These are phyloP conservation scores for Chrysophaeum taylorii DNA, from an alignment of 352 stramenopile species.

Conservation along the genomic window DNA sequence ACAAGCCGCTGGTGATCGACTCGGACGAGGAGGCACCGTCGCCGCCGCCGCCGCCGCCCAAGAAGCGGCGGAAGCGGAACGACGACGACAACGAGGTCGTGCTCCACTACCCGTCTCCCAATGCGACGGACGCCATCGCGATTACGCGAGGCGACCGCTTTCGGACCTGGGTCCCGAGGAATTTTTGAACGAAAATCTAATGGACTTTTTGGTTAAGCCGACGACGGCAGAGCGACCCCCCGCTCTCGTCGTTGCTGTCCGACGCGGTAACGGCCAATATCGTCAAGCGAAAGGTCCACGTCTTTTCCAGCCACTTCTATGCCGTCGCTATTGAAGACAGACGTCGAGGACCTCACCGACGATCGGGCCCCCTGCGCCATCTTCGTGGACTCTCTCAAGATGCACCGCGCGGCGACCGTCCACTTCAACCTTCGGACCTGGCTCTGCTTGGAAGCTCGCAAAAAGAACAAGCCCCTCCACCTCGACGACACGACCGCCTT, in stretches of 20 bases:
- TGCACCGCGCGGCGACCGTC: too few species aligned
- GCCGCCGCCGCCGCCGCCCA: neutral
- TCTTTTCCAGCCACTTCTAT: slow-evolving; percentile 91
- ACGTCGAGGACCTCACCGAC: neutral
- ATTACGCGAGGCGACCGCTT: slow-evolving; percentile 72
- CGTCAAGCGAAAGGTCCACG: slow-evolving; percentile 48
- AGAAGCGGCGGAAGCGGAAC: neutral
- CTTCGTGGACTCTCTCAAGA: slow-evolving; percentile 89
- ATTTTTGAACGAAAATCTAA: slow-evolving; percentile 83
- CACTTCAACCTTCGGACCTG: slow-evolving; percentile 71
- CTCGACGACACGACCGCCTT: slow-evolving; percentile 39
- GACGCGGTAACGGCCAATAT: neutral
- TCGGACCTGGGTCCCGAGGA: slow-evolving; percentile 66
- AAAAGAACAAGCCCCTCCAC: slow-evolving; percentile 36
- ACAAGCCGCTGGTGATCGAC: neutral
- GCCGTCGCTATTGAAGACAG: slow-evolving; percentile 36
- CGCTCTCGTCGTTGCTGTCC: too few species aligned
- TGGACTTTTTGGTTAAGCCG: slow-evolving; percentile 75
- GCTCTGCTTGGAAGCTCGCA: too few species aligned
- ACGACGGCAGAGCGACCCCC: slow-evolving; percentile 29
- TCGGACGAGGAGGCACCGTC: neutral
- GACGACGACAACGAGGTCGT: neutral
- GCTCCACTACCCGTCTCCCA: neutral
- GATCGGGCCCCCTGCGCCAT: slow-evolving; percentile 55
- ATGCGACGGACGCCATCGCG: slow-evolving; percentile 34